Evolutionary conservation across 2,329 filamentous ascomycete genomes (phyloP), one percentile per base, ranked within the genome.

Genomic region (Penicillium sp.): DNA sequence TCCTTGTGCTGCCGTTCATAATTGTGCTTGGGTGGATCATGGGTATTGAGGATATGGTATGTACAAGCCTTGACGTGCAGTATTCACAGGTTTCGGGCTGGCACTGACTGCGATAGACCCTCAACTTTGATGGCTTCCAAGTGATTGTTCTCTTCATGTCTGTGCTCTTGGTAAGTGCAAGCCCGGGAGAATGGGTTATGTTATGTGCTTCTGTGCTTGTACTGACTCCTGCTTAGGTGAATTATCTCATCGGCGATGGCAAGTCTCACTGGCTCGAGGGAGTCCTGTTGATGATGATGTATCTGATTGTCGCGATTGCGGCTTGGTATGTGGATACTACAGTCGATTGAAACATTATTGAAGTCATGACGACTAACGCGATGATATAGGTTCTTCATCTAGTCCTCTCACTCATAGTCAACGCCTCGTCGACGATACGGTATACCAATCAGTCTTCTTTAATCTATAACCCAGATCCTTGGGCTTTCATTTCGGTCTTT

Each of bases 111-210:
- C 41, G 25, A 25, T 42, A 71, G 69, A 88, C 84, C 16, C 79
- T 95, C 4, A 86, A 86, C 67, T 93, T 95, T 66, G 89, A 95
- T 64, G 84, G 84, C 0, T 96, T 96, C 75, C 89, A 95, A 72
- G 84, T 95, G 12, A 86, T 77, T 2, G 71, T 80, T 1, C 67
- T 84, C 1, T 84, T 85, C 52, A 77, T 84, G 19, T 69, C 73
- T n/a, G 71, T 77, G 16, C 61, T 77, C 25, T 57, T 77, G 52
- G 74, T 70, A 62, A 42, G 65, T 56, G 13, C 10, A 30, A 12
- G 11, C 2, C 18, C 16, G 16, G 6, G 6, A 2, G 9, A 29
- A 22, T 8, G 13, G 22, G 5, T 7, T 25, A 34, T 14, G 36
- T 3, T n/a, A 4, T 12, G 6, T 16, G 22, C 18, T 3, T n/a